Base-by-base conservation (phyloP, 2,329 filamentous ascomycete genomes). In the Phyllosticta citribraziliensis region DNA sequence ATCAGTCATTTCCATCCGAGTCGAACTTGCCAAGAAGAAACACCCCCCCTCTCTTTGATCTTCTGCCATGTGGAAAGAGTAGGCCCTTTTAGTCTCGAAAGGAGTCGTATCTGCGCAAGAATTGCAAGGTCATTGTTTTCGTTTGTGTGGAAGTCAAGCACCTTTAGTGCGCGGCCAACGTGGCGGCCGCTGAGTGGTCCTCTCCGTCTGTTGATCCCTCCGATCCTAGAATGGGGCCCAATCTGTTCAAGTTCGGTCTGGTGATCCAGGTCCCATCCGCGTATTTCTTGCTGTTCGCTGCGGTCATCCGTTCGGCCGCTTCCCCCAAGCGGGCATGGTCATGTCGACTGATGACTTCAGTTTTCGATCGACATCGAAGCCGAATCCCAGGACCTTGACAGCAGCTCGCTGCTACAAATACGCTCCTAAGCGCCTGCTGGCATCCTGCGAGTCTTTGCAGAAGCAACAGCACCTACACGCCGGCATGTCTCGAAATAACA, bases 171-270 rank as follows among this genome's bases (percentile, higher is more conserved):
- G 61, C 24, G 63, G 64, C 70, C 67, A 67, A 75, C 73, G 73
- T 75, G 73, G 72, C 73, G 69, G 68, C 70, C 71, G 71, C 72
- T 75, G 72, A 75, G 70, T 75, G 72, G 73, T 67, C 70, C 74
- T 66, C 66, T 69, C 54, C 67, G 62, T 63, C 67, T 67, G 68
- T 68, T 71, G 72, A 73, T 73, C 70, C 67, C 62, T 50, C 66
- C 64, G 62, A 57, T 61, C 63, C 64, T 64, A 62, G 64, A 62
- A 64, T 58, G 55, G 65, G 61, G 63, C 62, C 64, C 64, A 62
- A 63, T 65, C 65, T 64, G 65, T 59, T 63, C 64, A 58, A 62
- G 61, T 27, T 56, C 58, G 60, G 62, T 64, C 57, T 63, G 58
- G 65, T 63, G 62, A 64, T 65, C 52, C 61, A 57, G 60, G 63